These are phyloP conservation scores for Phialophora macrospora DNA, from an alignment of 2,329 filamentous ascomycete species.

Conservation along the genomic window DNA sequence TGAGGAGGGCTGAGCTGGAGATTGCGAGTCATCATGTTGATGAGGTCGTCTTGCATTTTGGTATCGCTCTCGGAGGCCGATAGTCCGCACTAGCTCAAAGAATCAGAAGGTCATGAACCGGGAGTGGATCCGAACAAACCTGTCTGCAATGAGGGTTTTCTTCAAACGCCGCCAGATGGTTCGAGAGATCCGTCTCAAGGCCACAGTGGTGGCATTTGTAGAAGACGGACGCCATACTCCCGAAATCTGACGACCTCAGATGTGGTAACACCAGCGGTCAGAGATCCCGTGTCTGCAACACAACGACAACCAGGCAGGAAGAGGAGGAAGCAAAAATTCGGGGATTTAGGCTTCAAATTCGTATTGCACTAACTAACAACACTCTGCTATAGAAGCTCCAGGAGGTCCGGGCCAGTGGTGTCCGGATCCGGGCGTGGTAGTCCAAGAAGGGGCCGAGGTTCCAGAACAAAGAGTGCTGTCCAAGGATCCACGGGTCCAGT, in stretches of 20 bases:
- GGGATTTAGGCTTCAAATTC: conserved; percentile 39
- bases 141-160: conserved; percentile 49
- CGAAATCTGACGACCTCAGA: conserved; percentile 22
- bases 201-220: conserved; percentile 50
- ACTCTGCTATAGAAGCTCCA: conserved; percentile 39
- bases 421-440: conserved; percentile 28
- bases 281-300: conserved; percentile 31
- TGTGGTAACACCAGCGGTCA: conserved; percentile 30
- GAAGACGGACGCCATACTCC: conserved; percentile 46
- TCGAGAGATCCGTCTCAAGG: conserved; percentile 46
- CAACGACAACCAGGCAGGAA: conserved; percentile 33
- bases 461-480: conserved; percentile 27
- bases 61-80: conserved; percentile 54
- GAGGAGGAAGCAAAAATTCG: conserved; percentile 36
- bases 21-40: conserved; percentile 76
- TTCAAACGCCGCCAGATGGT: conserved; percentile 45
- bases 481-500: conserved; percentile 24
- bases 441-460: conserved; percentile 11
- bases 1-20: conserved; percentile 62
- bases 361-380: conserved; percentile 40
- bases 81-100: conserved; percentile 47
- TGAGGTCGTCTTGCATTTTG: conserved; percentile 79
- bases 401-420: conserved; percentile 20
- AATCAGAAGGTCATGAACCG: conserved; percentile 37
- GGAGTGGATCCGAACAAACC: conserved; percentile 43